A percentile compares a stretch with the other conserved stretches of the same genome.
Conservation (phyloP, 371 early-diverging fungal genomes). For the Saksenaea vasiformis region DNA sequence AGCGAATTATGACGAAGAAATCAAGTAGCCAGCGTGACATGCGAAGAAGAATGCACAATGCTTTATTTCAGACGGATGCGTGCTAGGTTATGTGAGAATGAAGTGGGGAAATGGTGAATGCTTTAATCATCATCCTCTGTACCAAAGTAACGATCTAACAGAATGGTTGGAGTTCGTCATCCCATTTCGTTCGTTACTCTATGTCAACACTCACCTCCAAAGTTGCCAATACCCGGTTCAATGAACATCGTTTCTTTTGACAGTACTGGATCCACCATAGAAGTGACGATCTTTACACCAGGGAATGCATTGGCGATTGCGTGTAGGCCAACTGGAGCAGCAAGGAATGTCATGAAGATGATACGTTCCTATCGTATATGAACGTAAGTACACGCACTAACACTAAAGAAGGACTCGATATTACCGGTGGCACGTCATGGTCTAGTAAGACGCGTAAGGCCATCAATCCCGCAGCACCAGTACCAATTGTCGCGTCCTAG, state of each 20-base stretch:
- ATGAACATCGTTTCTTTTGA: slow-evolving; percentile 66
- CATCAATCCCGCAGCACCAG: slow-evolving; percentile 93
- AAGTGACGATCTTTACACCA: slow-evolving; percentile 76
- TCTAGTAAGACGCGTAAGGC: slow-evolving; percentile 89
- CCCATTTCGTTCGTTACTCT: too few relatives aligned
- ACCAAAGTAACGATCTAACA: slow-evolving; percentile 52
- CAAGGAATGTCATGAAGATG: slow-evolving; percentile 79
- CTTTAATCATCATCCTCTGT: slow-evolving; percentile 40
- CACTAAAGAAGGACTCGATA: neutral
- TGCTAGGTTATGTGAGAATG: neutral
- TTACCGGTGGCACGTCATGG: slow-evolving; percentile 79
- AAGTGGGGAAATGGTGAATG: neutral
- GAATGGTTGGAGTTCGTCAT: neutral
- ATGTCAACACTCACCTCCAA: slow-evolving; percentile 60
- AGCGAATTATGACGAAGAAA: neutral
- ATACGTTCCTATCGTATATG: slow-evolving; percentile 62
- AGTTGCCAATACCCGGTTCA: slow-evolving; percentile 88
- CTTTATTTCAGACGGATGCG: neutral
- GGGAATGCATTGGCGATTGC: slow-evolving; percentile 85
- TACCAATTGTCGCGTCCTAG: slow-evolving; percentile 78
- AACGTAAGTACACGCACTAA: neutral
- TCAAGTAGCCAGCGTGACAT: neutral
- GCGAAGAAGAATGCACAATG: neutral
- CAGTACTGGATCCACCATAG: slow-evolving; percentile 72
- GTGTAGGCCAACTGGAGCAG: slow-evolving; percentile 75